Percentiles rank a stretch among this genome's conserved stretches.
These are phyloP conservation scores for Nothophytophthora sp. DNA, from an alignment of 352 stramenopile species.

Conservation along the genomic window DNA sequence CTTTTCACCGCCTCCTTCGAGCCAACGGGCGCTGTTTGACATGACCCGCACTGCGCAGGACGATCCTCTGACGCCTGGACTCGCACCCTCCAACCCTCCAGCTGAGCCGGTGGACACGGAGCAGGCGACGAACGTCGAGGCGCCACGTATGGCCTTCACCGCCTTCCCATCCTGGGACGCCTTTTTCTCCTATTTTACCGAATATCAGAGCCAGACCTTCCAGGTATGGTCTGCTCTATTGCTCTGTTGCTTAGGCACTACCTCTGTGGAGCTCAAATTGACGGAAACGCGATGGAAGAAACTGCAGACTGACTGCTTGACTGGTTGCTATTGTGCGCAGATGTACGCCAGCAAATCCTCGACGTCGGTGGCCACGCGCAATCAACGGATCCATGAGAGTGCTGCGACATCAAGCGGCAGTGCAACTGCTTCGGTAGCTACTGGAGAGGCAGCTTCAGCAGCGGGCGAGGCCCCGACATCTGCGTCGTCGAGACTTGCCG, in stretches of 20 bases:
- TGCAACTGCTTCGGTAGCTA: not conserved
- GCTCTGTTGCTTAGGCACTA: not conserved
- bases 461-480: not conserved
- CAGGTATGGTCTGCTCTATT: not conserved
- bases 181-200: conserved; percentile 12
- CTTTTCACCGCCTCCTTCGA: too few species aligned
- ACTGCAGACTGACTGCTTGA: not conserved
- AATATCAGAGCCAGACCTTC: conserved; percentile 20
- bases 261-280: not conserved
- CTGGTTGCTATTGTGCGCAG: not conserved
- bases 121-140: not conserved
- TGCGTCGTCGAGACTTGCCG: not conserved
- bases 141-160: conserved; percentile 8
- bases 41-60: too few species aligned
- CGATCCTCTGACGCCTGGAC: too few species aligned
- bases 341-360: conserved; percentile 18
- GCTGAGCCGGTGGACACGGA: not conserved
- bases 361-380: conserved; percentile 15
- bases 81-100: too few species aligned
- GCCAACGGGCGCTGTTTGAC: too few species aligned
- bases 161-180: conserved; percentile 17
- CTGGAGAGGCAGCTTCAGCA: not conserved
- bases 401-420: not conserved
- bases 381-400: conserved; percentile 5
- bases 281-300: too few species aligned